A percentile compares a stretch with the other conserved stretches of the same genome.
Conservation (phyloP, 2,329 filamentous ascomycete species). For the Graphilbum fragrans region DNA sequence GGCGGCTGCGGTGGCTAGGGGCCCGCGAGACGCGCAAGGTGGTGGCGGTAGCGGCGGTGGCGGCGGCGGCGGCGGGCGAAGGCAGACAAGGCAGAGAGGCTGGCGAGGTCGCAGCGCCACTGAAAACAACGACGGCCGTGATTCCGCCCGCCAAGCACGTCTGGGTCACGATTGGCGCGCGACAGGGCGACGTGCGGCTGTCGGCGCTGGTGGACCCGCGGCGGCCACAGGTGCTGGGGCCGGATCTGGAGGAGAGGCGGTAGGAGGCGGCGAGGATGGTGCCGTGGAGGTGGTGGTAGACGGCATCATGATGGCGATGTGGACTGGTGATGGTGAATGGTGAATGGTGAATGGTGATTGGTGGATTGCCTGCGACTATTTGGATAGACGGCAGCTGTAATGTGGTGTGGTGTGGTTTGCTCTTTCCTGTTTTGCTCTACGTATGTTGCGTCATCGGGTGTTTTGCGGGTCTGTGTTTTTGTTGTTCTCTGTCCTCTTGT, state of each 20-base stretch:
- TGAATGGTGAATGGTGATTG: no score
- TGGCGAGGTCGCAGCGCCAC: background rate
- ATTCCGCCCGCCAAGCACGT: conserved; percentile 42
- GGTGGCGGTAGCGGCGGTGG: conserved; percentile 21
- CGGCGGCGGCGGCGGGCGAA: background rate
- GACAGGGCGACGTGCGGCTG: conserved; percentile 43
- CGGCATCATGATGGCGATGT: no score
- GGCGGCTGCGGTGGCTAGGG: conserved; percentile 46
- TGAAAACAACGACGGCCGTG: conserved; percentile 17
- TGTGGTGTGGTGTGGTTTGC: no score
- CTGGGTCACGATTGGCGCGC: conserved; percentile 56
- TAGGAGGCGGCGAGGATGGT: conserved; percentile 10
- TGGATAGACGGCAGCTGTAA: no score
- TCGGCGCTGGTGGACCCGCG: conserved; percentile 44
- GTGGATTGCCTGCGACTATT: no score
- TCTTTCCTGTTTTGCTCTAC: no score
- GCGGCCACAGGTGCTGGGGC: conserved; percentile 38
- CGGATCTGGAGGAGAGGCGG: conserved; percentile 37
- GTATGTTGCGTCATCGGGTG: no score
- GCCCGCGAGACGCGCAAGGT: conserved; percentile 38
- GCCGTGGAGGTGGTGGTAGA: no score
- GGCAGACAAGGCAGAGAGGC: no score
- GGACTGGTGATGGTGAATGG: no score
- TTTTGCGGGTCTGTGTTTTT: no score
- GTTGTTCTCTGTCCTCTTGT: no score